Evolutionary conservation across 345 rosid species (phyloP).

Genomic region (Luvunga scandens): DNA sequence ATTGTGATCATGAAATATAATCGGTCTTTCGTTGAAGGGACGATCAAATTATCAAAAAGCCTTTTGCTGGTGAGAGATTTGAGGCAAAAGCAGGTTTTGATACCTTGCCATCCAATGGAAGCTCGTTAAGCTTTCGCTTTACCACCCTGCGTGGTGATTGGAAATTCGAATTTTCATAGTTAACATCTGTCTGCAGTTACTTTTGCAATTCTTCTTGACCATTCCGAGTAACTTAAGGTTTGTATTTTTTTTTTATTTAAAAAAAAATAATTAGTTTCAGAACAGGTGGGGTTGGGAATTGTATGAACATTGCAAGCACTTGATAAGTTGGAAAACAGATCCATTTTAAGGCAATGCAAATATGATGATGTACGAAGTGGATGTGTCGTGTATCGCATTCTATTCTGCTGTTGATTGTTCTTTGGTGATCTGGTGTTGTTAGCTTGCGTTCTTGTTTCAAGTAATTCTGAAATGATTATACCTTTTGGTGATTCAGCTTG

Average conservation of each 20-base stretch:
- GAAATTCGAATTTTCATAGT: conserved; percentile 19
- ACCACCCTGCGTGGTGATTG: conserved; percentile 31
- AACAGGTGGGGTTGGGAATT: conserved; percentile 4
- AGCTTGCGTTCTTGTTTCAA: conserved; percentile 18
- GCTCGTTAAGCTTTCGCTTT: conserved; percentile 27
- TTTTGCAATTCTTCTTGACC: conserved; percentile 28
- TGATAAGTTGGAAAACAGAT: conserved; percentile 7
- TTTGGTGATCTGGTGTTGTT: conserved; percentile 19
- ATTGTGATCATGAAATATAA: conserved; percentile 13
- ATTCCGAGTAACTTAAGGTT: conserved; percentile 39
- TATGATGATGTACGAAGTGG: neutral
- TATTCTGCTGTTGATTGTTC: conserved; percentile 8
- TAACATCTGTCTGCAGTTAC: conserved; percentile 13
- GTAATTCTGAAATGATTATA: neutral
- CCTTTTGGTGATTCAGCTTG: neutral
- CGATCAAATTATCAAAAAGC: conserved; percentile 15
- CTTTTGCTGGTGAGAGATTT: conserved; percentile 25
- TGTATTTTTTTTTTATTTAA: neutral
- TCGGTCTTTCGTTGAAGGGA: conserved; percentile 37
- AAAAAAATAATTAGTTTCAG: neutral
- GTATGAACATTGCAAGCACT: neutral
- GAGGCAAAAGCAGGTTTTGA: conserved; percentile 31
- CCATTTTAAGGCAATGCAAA: neutral
- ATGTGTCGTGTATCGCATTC: neutral
- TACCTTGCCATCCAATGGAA: conserved; percentile 43